Conservation (phyloP, 768 basidiomycete species). For the Pisolithus albus region DNA sequence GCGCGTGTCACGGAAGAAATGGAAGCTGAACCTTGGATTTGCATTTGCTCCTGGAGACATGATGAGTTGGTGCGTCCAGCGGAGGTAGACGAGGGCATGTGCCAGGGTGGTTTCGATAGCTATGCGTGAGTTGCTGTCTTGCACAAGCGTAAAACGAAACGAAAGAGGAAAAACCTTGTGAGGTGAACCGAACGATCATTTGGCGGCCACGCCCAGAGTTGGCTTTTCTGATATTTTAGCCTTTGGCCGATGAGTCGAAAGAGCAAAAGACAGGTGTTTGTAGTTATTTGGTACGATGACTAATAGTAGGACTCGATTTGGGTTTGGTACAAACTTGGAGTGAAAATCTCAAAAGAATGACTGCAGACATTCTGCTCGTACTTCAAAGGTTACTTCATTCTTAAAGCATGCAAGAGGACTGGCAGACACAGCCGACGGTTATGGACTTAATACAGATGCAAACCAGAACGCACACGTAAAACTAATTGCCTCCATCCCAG, state of each 20-base stretch:
- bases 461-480: slow-evolving; percentile 8
- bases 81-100: slow-evolving; percentile 30
- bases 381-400: too few species aligned
- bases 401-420: too few species aligned
- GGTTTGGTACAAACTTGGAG: too few species aligned
- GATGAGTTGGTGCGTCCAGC: slow-evolving; percentile 11
- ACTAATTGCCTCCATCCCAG: background rate
- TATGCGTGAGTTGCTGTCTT: slow-evolving; percentile 26
- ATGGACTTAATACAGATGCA: background rate
- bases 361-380: too few species aligned
- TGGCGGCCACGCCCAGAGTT: slow-evolving; percentile 7
- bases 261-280: background rate
- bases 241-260: too few species aligned
- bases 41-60: slow-evolving; percentile 8
- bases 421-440: too few species aligned
- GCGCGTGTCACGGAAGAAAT: slow-evolving; percentile 4
- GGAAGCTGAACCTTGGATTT: slow-evolving; percentile 36
- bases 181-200: slow-evolving; percentile 48
- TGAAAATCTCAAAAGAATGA: too few species aligned
- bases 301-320: too few species aligned
- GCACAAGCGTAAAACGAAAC: slow-evolving; percentile 54
- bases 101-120: slow-evolving; percentile 31
- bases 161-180: slow-evolving; percentile 44
- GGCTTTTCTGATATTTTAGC: too few species aligned
- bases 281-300: too few species aligned